Conservation (phyloP, 768 basidiomycete genomes). For the Amanita inopinata region DNA sequence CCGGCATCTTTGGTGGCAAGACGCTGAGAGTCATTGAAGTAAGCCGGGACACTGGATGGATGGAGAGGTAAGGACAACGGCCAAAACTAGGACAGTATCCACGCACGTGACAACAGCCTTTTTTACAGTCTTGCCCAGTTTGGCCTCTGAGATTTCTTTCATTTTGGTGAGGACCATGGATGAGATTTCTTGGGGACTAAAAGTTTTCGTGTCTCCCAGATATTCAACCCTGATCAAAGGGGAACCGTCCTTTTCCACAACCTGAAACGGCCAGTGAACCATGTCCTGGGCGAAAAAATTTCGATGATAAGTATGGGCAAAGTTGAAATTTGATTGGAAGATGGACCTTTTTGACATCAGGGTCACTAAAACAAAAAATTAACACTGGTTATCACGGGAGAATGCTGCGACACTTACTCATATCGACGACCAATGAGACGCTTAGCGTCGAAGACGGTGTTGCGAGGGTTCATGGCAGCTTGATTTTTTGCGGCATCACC, state of each 20-base stretch:
- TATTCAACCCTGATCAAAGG: constrained; percentile 96
- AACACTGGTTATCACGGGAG: constrained; percentile 1
- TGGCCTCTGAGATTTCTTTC: constrained; percentile 99
- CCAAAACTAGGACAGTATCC: constrained; percentile 9
- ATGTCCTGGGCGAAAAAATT: constrained; percentile 53
- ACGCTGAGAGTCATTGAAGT: constrained; percentile 99
- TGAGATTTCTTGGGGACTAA: constrained; percentile 99
- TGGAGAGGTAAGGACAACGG: constrained; percentile 1
- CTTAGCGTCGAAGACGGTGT: constrained; percentile 99
- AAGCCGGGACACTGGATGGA: constrained; percentile 75
- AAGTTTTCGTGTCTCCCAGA: constrained; percentile 89
- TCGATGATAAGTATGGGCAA: constrained; percentile 11
- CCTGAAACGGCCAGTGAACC: constrained; percentile 95
- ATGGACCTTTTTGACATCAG: constrained; percentile 82
- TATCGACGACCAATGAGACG: constrained; percentile 96
- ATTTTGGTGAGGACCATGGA: constrained; percentile 99
- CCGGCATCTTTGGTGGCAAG: constrained; percentile 99
- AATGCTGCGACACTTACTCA: constrained; percentile 56
- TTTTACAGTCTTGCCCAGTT: constrained; percentile 96
- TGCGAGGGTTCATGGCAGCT: constrained; percentile 98
- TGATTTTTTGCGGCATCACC: constrained; percentile 99
- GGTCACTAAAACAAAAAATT: constrained; percentile 45
- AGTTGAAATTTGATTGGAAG: constrained; percentile 9
- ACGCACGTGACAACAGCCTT: constrained; percentile 97
- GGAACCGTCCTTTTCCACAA: constrained; percentile 94